Evolutionary conservation across 768 basidiomycete genomes (phyloP), one percentile per base, ranked within the genome.

Genomic region (Pisolithus microcarpus): DNA sequence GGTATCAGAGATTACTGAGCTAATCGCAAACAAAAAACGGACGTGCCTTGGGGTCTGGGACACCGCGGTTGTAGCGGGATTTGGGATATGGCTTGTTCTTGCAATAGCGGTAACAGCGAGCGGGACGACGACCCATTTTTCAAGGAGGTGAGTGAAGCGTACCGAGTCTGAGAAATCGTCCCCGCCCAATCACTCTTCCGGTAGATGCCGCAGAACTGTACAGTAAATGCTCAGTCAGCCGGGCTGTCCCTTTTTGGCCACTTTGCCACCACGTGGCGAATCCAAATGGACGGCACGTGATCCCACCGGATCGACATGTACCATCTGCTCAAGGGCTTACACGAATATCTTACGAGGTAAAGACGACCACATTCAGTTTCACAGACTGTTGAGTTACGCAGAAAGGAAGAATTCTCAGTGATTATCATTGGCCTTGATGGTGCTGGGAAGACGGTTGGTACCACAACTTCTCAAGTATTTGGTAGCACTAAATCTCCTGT

Each of bases 71-170:
- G 79, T 95, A 95, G 65, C 91, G 75, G 49, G 85, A 89, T 74
- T 92, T 94, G 52, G 90, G 91, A 77, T 89, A 94, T 23, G 95
- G 93, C 83, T 98, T 97, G 82, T 94, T 95, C 77, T 97, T 97
- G 82, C 93, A 97, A 78, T 97, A 97, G 61, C 93, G 87, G 78
- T 95, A 95, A 82, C 92, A 96, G 64, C 90, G 87, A 74, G 93
- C 91, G 57, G 93, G 92, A 78, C 92, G 90, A 70, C 92, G 91
- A 81, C 93, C 93, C 93, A 96, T 96, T 44, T 96, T 44, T 44
- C 28, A 4, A 44, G 10, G 40, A 42, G 19, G 23, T 19, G 19
- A 13, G 40, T 13, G 24, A 28, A 16, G 23, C 21, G 24, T n/a
- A 8, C 16, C 4, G 5, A 26, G 26, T 24, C 28, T 44, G 11